phyloP scores from a whole-genome alignment of 1,139 yeast species.

The Magnusiomyces magnusii region DNA sequence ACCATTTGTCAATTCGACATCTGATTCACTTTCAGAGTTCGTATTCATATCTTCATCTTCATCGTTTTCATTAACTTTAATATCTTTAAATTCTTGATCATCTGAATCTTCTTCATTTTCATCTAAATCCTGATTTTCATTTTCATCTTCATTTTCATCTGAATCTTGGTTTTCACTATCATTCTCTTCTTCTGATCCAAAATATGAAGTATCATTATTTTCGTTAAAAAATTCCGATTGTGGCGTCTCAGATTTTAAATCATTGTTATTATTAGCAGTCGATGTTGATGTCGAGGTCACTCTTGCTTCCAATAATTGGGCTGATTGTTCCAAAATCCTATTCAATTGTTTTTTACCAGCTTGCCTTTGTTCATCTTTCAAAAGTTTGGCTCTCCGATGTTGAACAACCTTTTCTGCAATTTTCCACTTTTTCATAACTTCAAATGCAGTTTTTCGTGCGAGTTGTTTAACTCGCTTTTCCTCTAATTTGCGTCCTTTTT shows the following conservation, averaged over 20 bases:
- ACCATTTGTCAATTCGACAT: slow-evolving; percentile 8
- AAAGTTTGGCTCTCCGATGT: slow-evolving; percentile 33
- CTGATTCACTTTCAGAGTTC: slow-evolving; percentile 20
- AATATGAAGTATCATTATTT: slow-evolving; percentile 22
- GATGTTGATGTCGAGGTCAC: slow-evolving; percentile 32
- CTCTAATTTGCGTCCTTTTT: slow-evolving; percentile 62
- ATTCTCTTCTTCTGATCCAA: slow-evolving; percentile 20
- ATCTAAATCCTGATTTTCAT: no score
- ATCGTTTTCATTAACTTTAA: no score
- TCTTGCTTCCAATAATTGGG: slow-evolving; percentile 84
- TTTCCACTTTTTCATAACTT: slow-evolving; percentile 85
- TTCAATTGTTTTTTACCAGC: slow-evolving; percentile 85
- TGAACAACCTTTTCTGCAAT: slow-evolving; percentile 77
- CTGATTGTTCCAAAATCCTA: slow-evolving; percentile 85
- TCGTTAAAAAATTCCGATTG: slow-evolving; percentile 5
- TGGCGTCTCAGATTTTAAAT: slow-evolving; percentile 23
- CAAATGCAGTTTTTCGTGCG: slow-evolving; percentile 73
- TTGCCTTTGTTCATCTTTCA: slow-evolving; percentile 47
- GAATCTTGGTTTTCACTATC: slow-evolving; percentile 8
- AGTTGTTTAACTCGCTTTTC: slow-evolving; percentile 45
- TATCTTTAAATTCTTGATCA: slow-evolving; percentile 16
- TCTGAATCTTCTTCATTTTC: slow-evolving; percentile 25
- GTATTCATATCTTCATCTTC: slow-evolving; percentile 13
- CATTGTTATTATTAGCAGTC: slow-evolving; percentile 26
- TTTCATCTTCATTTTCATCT: not conserved